Evolutionary conservation across 2,329 filamentous ascomycete species (phyloP), one percentile per base, ranked within the genome.

Genomic region (Lizonia empirigonia): DNA sequence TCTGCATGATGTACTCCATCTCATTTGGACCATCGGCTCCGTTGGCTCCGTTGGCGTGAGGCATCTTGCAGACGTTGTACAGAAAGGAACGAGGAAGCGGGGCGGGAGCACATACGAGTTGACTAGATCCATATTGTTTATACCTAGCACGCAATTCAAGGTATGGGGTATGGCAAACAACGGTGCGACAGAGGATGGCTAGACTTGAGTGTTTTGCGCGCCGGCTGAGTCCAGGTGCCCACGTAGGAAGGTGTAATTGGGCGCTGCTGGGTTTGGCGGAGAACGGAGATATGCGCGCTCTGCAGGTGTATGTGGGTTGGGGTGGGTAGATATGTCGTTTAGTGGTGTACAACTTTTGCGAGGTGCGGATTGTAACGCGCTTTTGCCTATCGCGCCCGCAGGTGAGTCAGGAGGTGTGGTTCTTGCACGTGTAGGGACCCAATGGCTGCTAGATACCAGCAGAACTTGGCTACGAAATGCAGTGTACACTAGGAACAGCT

Each of bases 61-160:
- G 62, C 68, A 69, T 70, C 36, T 50, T 46, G 35, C 24, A 29
- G 39, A 37, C 26, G 44, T 22, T 29, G 41, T 18, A 48, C 26
- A 10, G 26, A 22, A 45, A 51, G 41, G 44, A 49, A 34, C 7
- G 42, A 53, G 38, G 49, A 49, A 38, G 15, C 50, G 40, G 46
- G 41, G 52, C 32, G 29, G 45, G 50, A 44, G 36, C 37, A 70
- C 73, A 41, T 70, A 75, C 73, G 71, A 73, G 56, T 73, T 74
- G 58, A 74, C 72, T 27, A 75, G 64, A 70, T 75, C 72, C 73
- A 75, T 75, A 24, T 46, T 62, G 65, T 45, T 65, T 64, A 61
- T 63, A 44, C 30, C 49, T 53, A 58, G 57, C 55, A 59, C 59
- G 59, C 59, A 63, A 63, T 63, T 58, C 48, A 49, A 53, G 62